Evolutionary conservation across 139 green algal genomes (phyloP), one percentile per base, ranked within the genome.

Genomic region (Coelastrella sp.): DNA sequence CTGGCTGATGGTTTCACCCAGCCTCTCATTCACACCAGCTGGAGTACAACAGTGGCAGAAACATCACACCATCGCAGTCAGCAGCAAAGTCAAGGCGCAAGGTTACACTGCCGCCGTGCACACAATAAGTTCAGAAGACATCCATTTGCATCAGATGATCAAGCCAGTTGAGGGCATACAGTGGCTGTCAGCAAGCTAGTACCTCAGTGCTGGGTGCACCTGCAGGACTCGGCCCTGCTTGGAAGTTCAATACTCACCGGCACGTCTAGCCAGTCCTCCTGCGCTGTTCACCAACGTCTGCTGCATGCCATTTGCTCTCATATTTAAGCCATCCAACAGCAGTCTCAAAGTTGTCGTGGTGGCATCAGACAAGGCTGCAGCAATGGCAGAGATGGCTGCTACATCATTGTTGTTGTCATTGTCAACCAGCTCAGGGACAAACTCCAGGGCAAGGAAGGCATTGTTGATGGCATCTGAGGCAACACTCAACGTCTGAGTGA

Each of bases 321-420:
- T 8, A 7, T 43, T 43, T 0, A 82, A 7, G 0, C 75, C 75
- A 6, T 50, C 6, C 5, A 27, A 5, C 41, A 38, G 3, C 40
- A 76, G 60, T 8, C 35, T 15, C 3, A 84, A 6, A 3, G 30
- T 37, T 4, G 30, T 43, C 21, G 17, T 63, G 8, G 62, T 15
- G 1, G 1, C 11, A 9, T 64, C 6, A 4, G n/a, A 15, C n/a
- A 84, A 27, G 6, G 32, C 48, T 21, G 19, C 9, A 17, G 41
- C 38, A 30, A 40, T 40, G 15, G 66, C 66, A 32, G 62, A 76
- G 78, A 74, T 84, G 23, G 75, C 75, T 5, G 75, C 7, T 5
- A 82, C 35, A 1, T 82, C 75, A 43, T 84, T 84, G 78, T 84
- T 84, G 62, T 57, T 84, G 60, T 84, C 30, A 30, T 32, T 43